Evolutionary conservation across 2,329 filamentous ascomycete species (phyloP).

Genomic region (Microsporum audouinii): DNA sequence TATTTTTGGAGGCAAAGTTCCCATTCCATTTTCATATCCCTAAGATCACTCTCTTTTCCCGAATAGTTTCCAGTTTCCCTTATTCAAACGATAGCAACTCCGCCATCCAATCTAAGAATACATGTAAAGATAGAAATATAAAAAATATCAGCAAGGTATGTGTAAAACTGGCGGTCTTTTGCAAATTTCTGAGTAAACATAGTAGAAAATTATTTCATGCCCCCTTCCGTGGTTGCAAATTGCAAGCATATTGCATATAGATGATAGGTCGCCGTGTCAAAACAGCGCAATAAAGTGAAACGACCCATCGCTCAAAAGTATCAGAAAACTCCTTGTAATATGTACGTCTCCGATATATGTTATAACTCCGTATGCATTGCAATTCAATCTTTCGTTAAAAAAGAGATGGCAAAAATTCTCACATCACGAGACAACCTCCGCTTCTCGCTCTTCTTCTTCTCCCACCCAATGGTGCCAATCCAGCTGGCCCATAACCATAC

Average conservation of each 20-base stretch:
- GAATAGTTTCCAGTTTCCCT: background rate
- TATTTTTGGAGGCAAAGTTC: background rate
- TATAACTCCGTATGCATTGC: background rate
- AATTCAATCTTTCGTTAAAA: background rate
- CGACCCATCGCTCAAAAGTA: background rate
- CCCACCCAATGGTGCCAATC: constrained; percentile 31
- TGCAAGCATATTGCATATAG: background rate
- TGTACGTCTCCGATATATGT: background rate
- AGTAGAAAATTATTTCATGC: background rate
- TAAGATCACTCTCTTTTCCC: background rate
- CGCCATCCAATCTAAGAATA: background rate
- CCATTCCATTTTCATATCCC: background rate
- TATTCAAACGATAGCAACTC: background rate
- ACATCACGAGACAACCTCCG: constrained; percentile 55
- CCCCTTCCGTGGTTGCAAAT: background rate
- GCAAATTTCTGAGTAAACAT: background rate
- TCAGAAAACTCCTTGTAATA: background rate
- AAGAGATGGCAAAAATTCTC: constrained; percentile 20
- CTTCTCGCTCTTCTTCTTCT: constrained; percentile 54
- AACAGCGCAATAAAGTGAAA: background rate
- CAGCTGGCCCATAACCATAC: constrained; percentile 24
- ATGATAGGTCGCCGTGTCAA: background rate
- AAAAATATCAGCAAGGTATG: background rate
- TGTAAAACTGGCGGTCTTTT: background rate
- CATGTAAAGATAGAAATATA: background rate